Evolutionary conservation across 352 stramenopile genomes (phyloP).

Genomic region (Peronospora destructor): DNA sequence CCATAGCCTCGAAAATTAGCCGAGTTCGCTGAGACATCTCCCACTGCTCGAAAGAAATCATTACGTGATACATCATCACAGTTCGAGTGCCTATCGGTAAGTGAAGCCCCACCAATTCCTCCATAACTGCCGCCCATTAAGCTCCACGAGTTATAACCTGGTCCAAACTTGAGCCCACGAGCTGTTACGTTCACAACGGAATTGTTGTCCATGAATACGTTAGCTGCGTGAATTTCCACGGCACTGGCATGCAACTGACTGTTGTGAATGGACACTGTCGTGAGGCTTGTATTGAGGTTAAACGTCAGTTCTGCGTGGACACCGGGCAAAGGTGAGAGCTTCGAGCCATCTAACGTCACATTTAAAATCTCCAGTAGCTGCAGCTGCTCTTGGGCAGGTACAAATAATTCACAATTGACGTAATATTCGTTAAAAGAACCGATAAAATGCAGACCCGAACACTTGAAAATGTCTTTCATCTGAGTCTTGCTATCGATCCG

Average conservation of each 20-base stretch:
- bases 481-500: conserved; percentile 50
- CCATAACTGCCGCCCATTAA: conserved; percentile 66
- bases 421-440: conserved; percentile 83
- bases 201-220: conserved; percentile 35
- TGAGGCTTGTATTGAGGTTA: conserved; percentile 28
- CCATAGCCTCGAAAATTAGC: conserved; percentile 79
- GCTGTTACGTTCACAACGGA: conserved; percentile 55
- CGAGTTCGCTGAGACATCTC: conserved; percentile 40
- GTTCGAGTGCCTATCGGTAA: conserved; percentile 28
- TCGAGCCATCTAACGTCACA: conserved; percentile 37
- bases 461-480: conserved; percentile 59
- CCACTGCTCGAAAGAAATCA: conserved; percentile 59
- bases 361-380: conserved; percentile 38
- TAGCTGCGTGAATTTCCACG: conserved; percentile 44
- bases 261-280: conserved; percentile 38
- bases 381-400: conserved; percentile 28
- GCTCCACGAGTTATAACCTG: conserved; percentile 70
- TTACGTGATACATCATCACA: conserved; percentile 56
- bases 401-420: conserved; percentile 48
- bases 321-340: conserved; percentile 26
- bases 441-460: conserved; percentile 52
- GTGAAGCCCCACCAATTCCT: conserved; percentile 62
- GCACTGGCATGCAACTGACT: conserved; percentile 49
- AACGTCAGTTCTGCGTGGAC: conserved; percentile 55
- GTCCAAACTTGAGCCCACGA: conserved; percentile 68